phyloP scores from a whole-genome alignment of 768 basidiomycete species.

The Wakefieldia striispora region DNA sequence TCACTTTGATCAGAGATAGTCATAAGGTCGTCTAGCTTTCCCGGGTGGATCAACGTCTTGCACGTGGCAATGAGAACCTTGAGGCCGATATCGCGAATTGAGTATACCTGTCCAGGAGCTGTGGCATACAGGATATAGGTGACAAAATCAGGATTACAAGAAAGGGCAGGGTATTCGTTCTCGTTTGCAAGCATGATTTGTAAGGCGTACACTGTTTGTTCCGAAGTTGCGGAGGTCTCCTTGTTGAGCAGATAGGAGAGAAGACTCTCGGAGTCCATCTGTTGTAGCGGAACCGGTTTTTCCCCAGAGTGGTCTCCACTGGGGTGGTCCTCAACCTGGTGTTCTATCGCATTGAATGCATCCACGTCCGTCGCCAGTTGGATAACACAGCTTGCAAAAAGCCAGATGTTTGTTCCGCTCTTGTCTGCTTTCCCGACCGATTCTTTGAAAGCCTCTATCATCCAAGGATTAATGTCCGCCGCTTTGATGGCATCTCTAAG shows the following conservation, averaged over 20 bases:
- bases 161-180: background rate
- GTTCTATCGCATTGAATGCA: background rate
- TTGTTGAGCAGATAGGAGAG: slow-evolving; percentile 2
- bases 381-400: slow-evolving; percentile 1
- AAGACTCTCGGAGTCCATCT: background rate
- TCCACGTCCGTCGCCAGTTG: background rate
- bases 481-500: background rate
- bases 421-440: background rate
- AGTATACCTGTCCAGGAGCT: background rate
- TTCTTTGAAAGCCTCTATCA: background rate
- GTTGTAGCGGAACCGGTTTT: background rate
- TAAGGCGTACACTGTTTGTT: slow-evolving; percentile 2
- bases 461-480: background rate
- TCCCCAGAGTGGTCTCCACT: too few species aligned
- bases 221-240: background rate
- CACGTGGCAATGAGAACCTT: background rate
- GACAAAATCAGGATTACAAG: slow-evolving; percentile 1
- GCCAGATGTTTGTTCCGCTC: background rate
- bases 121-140: slow-evolving; percentile 4
- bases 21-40: background rate
- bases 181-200: slow-evolving; percentile 1
- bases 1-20: background rate
- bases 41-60: background rate
- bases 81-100: background rate
- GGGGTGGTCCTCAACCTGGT: too few species aligned